Base-by-base conservation (phyloP, 768 basidiomycete genomes). In the Mycena epipterygia region DNA sequence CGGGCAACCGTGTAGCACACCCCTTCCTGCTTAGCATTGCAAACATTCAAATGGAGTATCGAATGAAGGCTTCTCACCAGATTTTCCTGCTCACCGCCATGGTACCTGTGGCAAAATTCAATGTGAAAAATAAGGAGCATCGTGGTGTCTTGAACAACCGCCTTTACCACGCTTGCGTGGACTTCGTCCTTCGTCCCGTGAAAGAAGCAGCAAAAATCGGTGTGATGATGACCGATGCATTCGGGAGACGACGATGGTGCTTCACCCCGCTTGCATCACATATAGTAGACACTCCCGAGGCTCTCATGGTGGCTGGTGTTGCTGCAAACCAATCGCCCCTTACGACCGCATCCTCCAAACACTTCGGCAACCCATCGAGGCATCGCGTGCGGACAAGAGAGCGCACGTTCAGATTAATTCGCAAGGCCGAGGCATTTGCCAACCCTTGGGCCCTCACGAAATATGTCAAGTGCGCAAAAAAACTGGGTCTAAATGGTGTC, bases 211-310 rank as follows among this genome's bases (percentile, higher is more conserved):
- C 74, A 41, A 11, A 23, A 5, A 35, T 74, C 9, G 76, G 76
- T 0, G 19, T 72, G 13, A 73, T 73, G 72, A 74, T 77, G 73
- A 37, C 48, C 2, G 70, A 79, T 42, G 73, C 75, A 16, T 14
- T 27, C 1, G 77, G 75, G 8, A 60, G 61, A 42, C 37, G 42
- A 3, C 57, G 58, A 2, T 71, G 67, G 19, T 77, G 77, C 37
- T 77, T 64, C 51, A 77, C 72, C 0, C 74, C 74, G 0, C 51
- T 79, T 8, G 70, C 55, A 17, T 41, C 57, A 1, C 73, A 71
- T 41, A 75, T 77, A n/a, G 64, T 67, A 0, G 75, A 78, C 29
- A 75, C 63, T 2, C 76, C 75, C 0, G 75, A 79, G 67, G 53
- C 72, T 5, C 21, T n/a, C 1, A 35, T 73, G 46, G 21, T 77